phyloP scores from a whole-genome alignment of 2,329 filamentous ascomycete genomes.

The Teratosphaeria pseudoeucalypti region DNA sequence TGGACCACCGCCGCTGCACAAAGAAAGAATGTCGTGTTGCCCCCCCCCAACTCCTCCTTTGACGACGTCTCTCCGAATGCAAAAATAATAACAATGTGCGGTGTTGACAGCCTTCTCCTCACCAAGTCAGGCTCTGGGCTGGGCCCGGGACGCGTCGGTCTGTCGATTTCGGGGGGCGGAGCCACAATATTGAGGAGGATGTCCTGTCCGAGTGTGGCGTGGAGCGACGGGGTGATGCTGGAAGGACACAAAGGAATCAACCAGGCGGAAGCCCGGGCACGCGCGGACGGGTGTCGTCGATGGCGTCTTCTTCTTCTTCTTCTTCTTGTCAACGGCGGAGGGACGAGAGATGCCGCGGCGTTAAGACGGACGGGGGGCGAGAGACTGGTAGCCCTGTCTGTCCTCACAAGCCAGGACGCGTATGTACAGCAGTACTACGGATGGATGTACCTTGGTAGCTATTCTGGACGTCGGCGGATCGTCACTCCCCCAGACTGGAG shows the following conservation, averaged over 20 bases:
- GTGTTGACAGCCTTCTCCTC: neutral
- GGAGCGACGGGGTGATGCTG: neutral
- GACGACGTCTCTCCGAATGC: neutral
- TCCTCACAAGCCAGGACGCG: neutral
- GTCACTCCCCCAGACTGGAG: neutral
- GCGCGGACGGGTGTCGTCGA: neutral
- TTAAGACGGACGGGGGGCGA: neutral
- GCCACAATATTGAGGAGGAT: neutral
- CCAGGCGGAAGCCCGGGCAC: neutral
- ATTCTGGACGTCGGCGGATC: neutral
- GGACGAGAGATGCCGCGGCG: neutral
- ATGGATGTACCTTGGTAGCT: neutral
- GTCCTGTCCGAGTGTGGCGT: neutral
- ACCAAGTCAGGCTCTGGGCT: neutral
- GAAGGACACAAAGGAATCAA: neutral
- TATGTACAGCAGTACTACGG: neutral
- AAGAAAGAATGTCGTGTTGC: neutral
- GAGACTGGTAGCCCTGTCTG: neutral
- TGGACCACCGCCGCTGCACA: conserved; percentile 4
- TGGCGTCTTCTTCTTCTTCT: neutral
- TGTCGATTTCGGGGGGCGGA: neutral
- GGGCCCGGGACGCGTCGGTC: neutral
- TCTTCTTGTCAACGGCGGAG: neutral
- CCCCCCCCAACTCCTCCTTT: neutral
- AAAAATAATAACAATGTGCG: too few species aligned